Evolutionary conservation across 23 red algal species (phyloP).

Genomic region (Chondrus crispus): DNA sequence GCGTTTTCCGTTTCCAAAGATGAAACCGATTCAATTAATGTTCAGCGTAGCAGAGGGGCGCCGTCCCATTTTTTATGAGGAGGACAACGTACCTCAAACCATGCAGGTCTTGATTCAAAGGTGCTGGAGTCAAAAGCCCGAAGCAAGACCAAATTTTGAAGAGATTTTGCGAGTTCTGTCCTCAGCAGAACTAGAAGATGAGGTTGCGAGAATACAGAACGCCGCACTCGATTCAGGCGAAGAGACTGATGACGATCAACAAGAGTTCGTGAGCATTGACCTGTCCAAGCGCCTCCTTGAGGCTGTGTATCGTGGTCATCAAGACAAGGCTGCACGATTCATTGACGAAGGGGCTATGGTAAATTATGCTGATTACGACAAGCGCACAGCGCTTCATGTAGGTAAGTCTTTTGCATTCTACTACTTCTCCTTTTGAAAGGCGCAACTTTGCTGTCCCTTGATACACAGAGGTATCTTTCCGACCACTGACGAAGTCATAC

Average conservation of each 20-base stretch:
- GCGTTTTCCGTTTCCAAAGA: conserved; percentile 75
- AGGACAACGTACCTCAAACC: conserved; percentile 35
- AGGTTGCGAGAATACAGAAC: conserved; percentile 3
- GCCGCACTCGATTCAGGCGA: not conserved
- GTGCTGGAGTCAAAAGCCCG: conserved; percentile 74
- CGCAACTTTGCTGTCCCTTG: too few species aligned
- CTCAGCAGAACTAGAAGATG: conserved; percentile 21
- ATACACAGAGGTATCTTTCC: too few species aligned
- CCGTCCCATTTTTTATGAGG: conserved; percentile 68
- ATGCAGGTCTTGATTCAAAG: conserved; percentile 68
- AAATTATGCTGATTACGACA: conserved; percentile 86
- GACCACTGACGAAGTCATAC: not conserved
- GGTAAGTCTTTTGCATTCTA: conserved; percentile 20
- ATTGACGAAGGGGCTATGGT: conserved; percentile 72
- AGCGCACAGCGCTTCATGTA: conserved; percentile 79
- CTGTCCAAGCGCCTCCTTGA: conserved; percentile 75
- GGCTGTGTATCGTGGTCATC: conserved; percentile 57
- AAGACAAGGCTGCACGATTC: conserved; percentile 27
- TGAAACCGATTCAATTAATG: conserved; percentile 95
- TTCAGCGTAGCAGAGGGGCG: conserved; percentile 82
- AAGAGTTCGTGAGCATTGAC: too few species aligned
- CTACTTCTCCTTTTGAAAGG: not conserved
- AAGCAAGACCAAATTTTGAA: conserved; percentile 80
- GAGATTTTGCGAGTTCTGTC: conserved; percentile 77
- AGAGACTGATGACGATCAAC: conserved; percentile 11